Percentiles rank a stretch among this genome's conserved stretches.
phyloP scores from a whole-genome alignment of 2,329 filamentous ascomycete genomes.

The Cryphonectria japonica region DNA sequence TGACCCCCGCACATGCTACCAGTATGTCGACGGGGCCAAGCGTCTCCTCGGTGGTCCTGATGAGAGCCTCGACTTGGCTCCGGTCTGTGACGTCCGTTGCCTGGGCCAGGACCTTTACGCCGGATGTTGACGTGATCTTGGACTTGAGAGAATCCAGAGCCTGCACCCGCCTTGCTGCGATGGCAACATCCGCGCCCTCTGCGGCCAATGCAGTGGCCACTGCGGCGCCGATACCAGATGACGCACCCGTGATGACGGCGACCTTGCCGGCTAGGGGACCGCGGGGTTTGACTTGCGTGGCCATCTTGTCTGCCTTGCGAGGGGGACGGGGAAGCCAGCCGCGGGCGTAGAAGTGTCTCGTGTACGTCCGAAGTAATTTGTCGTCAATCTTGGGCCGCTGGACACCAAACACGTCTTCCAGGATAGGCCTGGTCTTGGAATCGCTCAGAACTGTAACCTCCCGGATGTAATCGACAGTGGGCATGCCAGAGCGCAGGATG shows the following conservation, averaged over 20 bases:
- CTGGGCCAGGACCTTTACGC: constrained; percentile 68
- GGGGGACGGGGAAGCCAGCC: constrained; percentile 74
- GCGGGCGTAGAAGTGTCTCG: constrained; percentile 78
- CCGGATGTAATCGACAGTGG: constrained; percentile 70
- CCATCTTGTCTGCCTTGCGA: constrained; percentile 42
- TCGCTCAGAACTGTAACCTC: constrained; percentile 77
- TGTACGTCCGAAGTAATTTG: constrained; percentile 75
- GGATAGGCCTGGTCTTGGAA: constrained; percentile 65
- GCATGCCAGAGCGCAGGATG: constrained; percentile 81
- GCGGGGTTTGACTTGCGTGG: constrained; percentile 41
- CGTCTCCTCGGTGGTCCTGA: constrained; percentile 60
- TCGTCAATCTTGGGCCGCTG: constrained; percentile 71
- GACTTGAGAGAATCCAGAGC: constrained; percentile 69
- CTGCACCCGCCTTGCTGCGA: constrained; percentile 72
- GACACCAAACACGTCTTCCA: constrained; percentile 51
- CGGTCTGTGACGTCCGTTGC: constrained; percentile 74
- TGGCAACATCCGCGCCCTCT: constrained; percentile 72
- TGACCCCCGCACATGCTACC: constrained; percentile 80
- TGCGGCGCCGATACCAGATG: constrained; percentile 78
- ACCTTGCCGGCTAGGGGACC: constrained; percentile 71
- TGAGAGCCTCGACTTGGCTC: constrained; percentile 67
- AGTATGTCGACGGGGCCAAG: constrained; percentile 78
- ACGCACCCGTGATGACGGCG: constrained; percentile 78
- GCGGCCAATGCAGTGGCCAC: constrained; percentile 69
- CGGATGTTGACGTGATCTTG: constrained; percentile 40